Evolutionary conservation across 2,329 filamentous ascomycete genomes (phyloP).

Genomic region (Cryphonectria nitschkei): DNA sequence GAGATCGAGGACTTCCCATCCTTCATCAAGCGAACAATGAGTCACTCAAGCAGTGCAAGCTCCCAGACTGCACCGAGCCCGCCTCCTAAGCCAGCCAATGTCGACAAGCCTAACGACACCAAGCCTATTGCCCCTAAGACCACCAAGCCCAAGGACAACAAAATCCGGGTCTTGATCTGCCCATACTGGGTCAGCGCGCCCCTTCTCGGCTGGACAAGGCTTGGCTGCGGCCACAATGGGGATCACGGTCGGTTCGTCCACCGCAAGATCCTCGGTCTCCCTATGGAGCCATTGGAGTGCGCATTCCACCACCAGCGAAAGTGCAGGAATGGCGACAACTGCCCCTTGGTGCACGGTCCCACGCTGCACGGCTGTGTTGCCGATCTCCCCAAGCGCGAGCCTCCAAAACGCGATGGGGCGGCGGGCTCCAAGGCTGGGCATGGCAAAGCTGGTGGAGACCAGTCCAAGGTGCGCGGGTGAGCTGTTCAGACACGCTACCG

Average conservation of each 20-base stretch:
- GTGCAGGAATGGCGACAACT: background rate
- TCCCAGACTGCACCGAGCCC: background rate
- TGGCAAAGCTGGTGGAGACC: background rate
- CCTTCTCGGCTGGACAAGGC: background rate
- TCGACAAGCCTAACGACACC: background rate
- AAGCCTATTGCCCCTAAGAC: background rate
- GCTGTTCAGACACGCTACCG: background rate
- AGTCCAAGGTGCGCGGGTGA: background rate
- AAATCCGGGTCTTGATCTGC: background rate
- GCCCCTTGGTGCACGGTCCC: background rate
- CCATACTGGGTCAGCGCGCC: slow-evolving; percentile 7
- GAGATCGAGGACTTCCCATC: background rate
- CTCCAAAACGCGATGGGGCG: background rate
- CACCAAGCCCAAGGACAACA: background rate
- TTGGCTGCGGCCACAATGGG: background rate
- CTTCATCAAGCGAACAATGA: background rate
- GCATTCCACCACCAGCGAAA: slow-evolving; percentile 1
- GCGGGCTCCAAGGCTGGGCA: background rate
- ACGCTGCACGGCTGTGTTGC: background rate
- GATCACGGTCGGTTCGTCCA: background rate
- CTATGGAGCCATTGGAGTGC: slow-evolving; percentile 5
- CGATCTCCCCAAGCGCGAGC: background rate
- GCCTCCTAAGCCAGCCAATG: background rate
- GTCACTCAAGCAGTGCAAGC: background rate
- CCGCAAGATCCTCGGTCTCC: background rate